A percentile compares a stretch with the other conserved stretches of the same genome.
Conservation (phyloP, 2,329 filamentous ascomycete genomes). For the Alternaria viburni region DNA sequence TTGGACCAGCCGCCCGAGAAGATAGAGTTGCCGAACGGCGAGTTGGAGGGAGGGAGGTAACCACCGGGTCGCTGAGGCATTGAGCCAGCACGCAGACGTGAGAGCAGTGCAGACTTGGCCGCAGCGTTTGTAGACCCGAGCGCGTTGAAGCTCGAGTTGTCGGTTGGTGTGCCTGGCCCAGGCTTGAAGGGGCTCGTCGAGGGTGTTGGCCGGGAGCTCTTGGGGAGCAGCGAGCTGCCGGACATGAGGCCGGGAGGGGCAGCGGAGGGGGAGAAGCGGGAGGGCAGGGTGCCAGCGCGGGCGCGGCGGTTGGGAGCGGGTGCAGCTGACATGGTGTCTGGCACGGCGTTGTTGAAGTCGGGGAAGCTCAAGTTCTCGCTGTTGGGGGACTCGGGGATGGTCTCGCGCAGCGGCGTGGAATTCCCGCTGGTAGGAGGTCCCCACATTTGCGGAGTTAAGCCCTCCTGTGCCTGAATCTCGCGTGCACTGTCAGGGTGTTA, state of each 20-base stretch:
- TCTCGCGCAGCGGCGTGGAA: conserved; percentile 94
- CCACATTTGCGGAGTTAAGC: conserved; percentile 77
- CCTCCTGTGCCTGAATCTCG: conserved; percentile 97
- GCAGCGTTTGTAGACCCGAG: conserved; percentile 55
- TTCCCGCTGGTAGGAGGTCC: conserved; percentile 95
- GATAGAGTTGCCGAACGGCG: conserved; percentile 85
- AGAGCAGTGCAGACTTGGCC: conserved; percentile 76
- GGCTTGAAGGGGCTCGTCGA: conserved; percentile 88
- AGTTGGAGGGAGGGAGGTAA: conserved; percentile 61
- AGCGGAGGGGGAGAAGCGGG: conserved; percentile 82
- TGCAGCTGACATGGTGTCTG: conserved; percentile 63
- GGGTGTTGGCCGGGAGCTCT: conserved; percentile 83
- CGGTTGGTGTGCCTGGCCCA: conserved; percentile 52
- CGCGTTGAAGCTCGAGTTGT: conserved; percentile 50
- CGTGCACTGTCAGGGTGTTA: conserved; percentile 69
- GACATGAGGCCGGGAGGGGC: conserved; percentile 65
- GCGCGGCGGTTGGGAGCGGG: conserved; percentile 75
- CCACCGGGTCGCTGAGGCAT: conserved; percentile 83
- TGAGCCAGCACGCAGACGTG: conserved; percentile 86
- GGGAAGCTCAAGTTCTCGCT: conserved; percentile 94
- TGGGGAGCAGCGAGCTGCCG: conserved; percentile 65
- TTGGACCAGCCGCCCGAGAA: conserved; percentile 87
- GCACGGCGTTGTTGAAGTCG: conserved; percentile 77
- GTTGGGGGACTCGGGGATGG: conserved; percentile 94
- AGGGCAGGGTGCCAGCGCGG: conserved; percentile 94